Evolutionary conservation across 148 eudicot species (phyloP).

Genomic region (Fagopyrum tataricum): DNA sequence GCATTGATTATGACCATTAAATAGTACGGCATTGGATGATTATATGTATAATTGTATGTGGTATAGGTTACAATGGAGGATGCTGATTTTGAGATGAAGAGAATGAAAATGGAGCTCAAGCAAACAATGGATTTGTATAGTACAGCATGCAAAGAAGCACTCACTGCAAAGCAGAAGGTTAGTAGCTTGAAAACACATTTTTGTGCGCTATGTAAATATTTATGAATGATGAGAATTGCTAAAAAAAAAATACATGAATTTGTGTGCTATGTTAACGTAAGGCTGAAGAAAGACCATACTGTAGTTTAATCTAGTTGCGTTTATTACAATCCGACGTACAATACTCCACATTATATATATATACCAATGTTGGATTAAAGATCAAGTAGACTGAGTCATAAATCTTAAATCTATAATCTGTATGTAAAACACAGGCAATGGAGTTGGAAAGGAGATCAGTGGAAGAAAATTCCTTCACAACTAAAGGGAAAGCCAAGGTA

Average conservation of each 20-base stretch:
- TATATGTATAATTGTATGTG: neutral
- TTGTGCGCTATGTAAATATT: too few species aligned
- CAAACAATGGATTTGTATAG: constrained; percentile 86
- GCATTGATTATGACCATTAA: neutral
- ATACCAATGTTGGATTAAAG: neutral
- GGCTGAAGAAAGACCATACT: too few species aligned
- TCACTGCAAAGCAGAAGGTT: constrained; percentile 67
- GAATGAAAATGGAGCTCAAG: constrained; percentile 74
- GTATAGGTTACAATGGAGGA: constrained; percentile 41
- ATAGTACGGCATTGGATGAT: neutral
- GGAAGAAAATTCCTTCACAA: constrained; percentile 26
- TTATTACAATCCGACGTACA: too few species aligned
- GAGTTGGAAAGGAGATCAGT: constrained; percentile 41
- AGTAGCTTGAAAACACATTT: too few species aligned
- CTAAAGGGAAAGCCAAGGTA: constrained; percentile 27
- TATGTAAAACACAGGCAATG: constrained; percentile 32
- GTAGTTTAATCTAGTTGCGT: too few species aligned
- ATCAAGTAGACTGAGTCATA: neutral
- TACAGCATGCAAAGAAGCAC: constrained; percentile 90
- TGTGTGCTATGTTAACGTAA: too few species aligned
- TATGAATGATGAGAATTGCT: too few species aligned
- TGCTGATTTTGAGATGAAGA: constrained; percentile 72
- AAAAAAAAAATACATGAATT: too few species aligned
- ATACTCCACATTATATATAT: too few species aligned
- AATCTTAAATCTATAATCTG: neutral